Base-by-base conservation (phyloP, 495 filamentous ascomycete species). In the Trichocladium antarcticum region DNA sequence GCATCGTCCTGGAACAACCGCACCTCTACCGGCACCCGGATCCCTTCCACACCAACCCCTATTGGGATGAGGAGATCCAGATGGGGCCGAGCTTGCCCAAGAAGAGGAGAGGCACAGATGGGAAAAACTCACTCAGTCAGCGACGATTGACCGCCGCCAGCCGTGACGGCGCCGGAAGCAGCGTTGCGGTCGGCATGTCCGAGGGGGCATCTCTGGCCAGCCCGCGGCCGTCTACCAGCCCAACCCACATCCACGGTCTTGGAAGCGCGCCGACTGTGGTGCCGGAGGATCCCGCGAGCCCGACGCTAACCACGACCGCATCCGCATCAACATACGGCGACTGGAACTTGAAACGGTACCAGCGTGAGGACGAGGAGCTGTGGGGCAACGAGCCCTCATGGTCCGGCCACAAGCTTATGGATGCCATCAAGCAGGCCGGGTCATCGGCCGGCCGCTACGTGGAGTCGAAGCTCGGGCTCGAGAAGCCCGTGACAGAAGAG, bases 51-150 rank as follows among this genome's bases (percentile, higher is more conserved):
- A 92, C 86, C 24, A 95, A 95, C 57, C 79, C 79, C 38, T 85
- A 84, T 64, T 95, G 89, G 89, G 65, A 66, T 7, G 85, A 90
- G 53, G 89, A 95, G 66, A 88, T 94, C 43, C 68, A 68, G 37
- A 68, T 88, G 63, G 89, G 89, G 0, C 89, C 89, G 6, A 79
- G 79, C 0, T 75, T 86, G 31, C 76, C 81, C 24, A 78, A 78
- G 58, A 77, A 81, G 53, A 74, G 76, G 43, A 74, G 69, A 37
- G 71, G 72, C 21, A 67, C 68, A 42, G 55, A 56, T 19, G 38
- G 34, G 20, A 71, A 68, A 51, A 74, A 74, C 57, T 76, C 71
- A 32, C 68, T 74, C 50, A 60, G 77, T 64, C 64, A 77, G 55
- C 46, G 56, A 21, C 45, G 60, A 3, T 54, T 83, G 62, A 75